phyloP scores from a whole-genome alignment of 1,139 yeast genomes.

The Eremothecium cymbalariae region DNA sequence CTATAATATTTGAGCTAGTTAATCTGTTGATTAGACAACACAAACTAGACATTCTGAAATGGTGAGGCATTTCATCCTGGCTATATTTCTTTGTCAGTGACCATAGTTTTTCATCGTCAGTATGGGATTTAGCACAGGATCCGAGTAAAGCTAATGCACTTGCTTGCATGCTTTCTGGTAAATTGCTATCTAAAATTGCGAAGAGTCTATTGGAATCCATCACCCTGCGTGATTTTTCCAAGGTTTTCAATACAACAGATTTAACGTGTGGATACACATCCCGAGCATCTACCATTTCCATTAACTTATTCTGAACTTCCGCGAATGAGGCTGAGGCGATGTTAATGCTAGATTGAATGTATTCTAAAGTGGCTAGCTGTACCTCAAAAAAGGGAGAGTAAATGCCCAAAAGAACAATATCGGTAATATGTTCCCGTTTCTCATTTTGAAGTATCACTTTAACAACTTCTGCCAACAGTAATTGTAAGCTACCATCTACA shows the following conservation, averaged over 20 bases:
- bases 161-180: slow-evolving; percentile 41
- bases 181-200: slow-evolving; percentile 21
- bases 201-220: slow-evolving; percentile 25
- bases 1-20: too few relatives aligned
- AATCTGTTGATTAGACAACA: slow-evolving; percentile 37
- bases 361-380: slow-evolving; percentile 38
- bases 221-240: slow-evolving; percentile 27
- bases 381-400: slow-evolving; percentile 42
- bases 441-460: slow-evolving; percentile 28
- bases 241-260: slow-evolving; percentile 36
- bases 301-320: slow-evolving; percentile 17
- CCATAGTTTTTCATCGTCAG: slow-evolving; percentile 30
- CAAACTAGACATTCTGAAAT: slow-evolving; percentile 43
- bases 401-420: slow-evolving; percentile 32
- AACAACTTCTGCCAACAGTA: slow-evolving; percentile 35
- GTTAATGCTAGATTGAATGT: slow-evolving; percentile 20
- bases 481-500: slow-evolving; percentile 42
- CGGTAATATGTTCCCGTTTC: slow-evolving; percentile 19
- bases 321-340: slow-evolving; percentile 11
- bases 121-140: slow-evolving; percentile 27
- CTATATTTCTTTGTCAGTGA: slow-evolving; percentile 29
- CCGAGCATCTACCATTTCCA: slow-evolving; percentile 31
- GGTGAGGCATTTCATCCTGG: slow-evolving; percentile 39
- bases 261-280: slow-evolving; percentile 39
- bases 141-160: slow-evolving; percentile 47